Percentiles rank a stretch among this genome's conserved stretches.
These are phyloP conservation scores for Pythium guiyangense DNA, from an alignment of 352 stramenopile genomes.

Conservation along the genomic window DNA sequence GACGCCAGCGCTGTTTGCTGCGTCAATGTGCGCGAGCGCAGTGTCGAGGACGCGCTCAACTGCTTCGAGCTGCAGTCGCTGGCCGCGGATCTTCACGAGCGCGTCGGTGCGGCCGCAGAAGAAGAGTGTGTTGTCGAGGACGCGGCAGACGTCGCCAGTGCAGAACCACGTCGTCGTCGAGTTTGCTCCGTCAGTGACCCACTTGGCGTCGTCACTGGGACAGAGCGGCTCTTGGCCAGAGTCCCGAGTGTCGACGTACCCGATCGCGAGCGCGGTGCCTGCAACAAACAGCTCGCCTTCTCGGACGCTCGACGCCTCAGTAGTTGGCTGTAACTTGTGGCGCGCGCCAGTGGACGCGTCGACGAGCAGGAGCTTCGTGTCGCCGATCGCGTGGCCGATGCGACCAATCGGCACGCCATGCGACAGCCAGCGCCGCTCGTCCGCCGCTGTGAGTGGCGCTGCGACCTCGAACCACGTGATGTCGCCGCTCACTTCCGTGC, in stretches of 20 bases:
- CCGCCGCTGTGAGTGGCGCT: conserved; percentile 11
- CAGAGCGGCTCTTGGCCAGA: neutral
- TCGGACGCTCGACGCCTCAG: neutral
- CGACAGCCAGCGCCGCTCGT: conserved; percentile 23
- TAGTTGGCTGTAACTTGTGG: conserved; percentile 5
- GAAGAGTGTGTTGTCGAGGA: conserved; percentile 27
- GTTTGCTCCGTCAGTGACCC: neutral
- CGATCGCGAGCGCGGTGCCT: conserved; percentile 24
- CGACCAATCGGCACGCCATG: conserved; percentile 44
- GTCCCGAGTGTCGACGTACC: conserved; percentile 19
- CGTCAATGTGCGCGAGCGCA: conserved; percentile 16
- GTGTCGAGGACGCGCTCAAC: conserved; percentile 22
- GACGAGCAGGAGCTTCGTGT: conserved; percentile 22
- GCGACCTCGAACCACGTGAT: conserved; percentile 39
- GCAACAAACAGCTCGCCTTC: conserved; percentile 35
- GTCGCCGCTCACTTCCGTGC: conserved; percentile 61
- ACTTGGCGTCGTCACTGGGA: neutral
- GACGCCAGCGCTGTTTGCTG: neutral
- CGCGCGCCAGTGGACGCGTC: neutral
- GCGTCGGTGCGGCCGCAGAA: conserved; percentile 39
- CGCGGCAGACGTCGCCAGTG: conserved; percentile 42
- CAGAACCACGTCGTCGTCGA: conserved; percentile 15
- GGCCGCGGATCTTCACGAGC: conserved; percentile 52
- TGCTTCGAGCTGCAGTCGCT: conserved; percentile 43
- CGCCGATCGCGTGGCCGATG: conserved; percentile 14